Conservation (phyloP, 768 basidiomycete species). For the Mycena belliarum region DNA sequence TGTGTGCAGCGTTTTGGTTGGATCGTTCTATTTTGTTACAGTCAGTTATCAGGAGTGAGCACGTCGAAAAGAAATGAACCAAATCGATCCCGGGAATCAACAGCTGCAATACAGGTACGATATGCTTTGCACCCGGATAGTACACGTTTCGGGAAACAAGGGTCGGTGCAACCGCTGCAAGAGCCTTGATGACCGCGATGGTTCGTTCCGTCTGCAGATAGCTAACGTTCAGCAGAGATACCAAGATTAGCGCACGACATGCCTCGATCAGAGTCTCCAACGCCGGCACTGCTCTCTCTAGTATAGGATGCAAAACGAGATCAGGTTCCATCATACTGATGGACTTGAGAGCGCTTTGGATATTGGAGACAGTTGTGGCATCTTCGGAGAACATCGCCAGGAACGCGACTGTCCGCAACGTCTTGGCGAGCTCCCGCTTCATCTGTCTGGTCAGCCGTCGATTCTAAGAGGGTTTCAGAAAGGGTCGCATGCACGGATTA, state of each 20-base stretch:
- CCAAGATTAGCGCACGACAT: conserved; percentile 15
- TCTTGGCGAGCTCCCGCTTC: conserved; percentile 83
- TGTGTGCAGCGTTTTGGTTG: conserved; percentile 76
- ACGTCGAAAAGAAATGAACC: conserved; percentile 39
- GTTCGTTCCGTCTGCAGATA: conserved; percentile 73
- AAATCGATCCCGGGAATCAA: conserved; percentile 87
- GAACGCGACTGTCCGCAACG: conserved; percentile 76
- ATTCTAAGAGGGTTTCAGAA: conserved; percentile 39
- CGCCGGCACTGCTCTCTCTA: conserved; percentile 84
- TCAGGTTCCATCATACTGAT: conserved; percentile 86
- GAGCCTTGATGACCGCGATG: conserved; percentile 80
- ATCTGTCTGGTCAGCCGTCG: conserved; percentile 78
- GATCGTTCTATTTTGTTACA: conserved; percentile 62
- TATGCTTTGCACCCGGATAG: conserved; percentile 79
- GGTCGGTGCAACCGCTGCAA: conserved; percentile 78
- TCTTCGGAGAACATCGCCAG: conserved; percentile 93
- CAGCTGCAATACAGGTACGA: conserved; percentile 77
- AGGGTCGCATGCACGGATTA: neutral
- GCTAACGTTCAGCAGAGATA: neutral
- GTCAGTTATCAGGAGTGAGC: neutral
- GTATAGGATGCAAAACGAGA: conserved; percentile 74
- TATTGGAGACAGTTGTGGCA: conserved; percentile 67
- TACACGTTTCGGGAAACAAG: conserved; percentile 79
- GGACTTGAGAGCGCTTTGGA: conserved; percentile 79
- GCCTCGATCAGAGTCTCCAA: conserved; percentile 89